phyloP scores from a whole-genome alignment of 371 early-diverging fungal species.

The Fennellomyces sp. region DNA sequence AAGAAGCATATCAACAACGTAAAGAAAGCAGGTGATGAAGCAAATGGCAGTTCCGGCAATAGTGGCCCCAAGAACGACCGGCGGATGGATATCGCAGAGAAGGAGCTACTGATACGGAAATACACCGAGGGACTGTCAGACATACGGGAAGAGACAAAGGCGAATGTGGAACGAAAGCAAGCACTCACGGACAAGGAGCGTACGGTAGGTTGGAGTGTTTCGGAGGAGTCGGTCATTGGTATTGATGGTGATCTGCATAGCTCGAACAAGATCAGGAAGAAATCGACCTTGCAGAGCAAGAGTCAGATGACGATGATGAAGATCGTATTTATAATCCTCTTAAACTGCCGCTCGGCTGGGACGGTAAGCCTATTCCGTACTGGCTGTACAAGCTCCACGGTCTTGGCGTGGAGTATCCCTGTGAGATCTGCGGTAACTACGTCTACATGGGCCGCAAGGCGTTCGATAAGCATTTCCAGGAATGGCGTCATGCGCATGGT shows the following conservation, averaged over 20 bases:
- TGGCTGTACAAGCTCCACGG: slow-evolving; percentile 99
- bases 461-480: slow-evolving; percentile 96
- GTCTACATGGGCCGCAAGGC: slow-evolving; percentile 97
- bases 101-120: slow-evolving; percentile 67
- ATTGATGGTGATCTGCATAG: slow-evolving; percentile 4
- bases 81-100: slow-evolving; percentile 61
- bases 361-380: slow-evolving; percentile 98
- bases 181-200: slow-evolving; percentile 91
- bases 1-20: slow-evolving; percentile 90
- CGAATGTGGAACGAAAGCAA: slow-evolving; percentile 92
- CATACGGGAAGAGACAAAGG: slow-evolving; percentile 79
- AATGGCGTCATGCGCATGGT: slow-evolving; percentile 95
- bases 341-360: slow-evolving; percentile 97
- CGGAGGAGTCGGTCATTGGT: neutral
- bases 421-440: slow-evolving; percentile 97
- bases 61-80: slow-evolving; percentile 51
- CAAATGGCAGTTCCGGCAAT: slow-evolving; percentile 15
- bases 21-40: slow-evolving; percentile 22
- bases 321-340: slow-evolving; percentile 96
- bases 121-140: slow-evolving; percentile 64
- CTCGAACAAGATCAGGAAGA: slow-evolving; percentile 75
- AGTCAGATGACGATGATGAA: slow-evolving; percentile 84
- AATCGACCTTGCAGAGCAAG: slow-evolving; percentile 73
- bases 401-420: slow-evolving; percentile 91
- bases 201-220: slow-evolving; percentile 47